Evolutionary conservation across 2,329 filamentous ascomycete genomes (phyloP).

Genomic region (Arachnopeziza araneosa): DNA sequence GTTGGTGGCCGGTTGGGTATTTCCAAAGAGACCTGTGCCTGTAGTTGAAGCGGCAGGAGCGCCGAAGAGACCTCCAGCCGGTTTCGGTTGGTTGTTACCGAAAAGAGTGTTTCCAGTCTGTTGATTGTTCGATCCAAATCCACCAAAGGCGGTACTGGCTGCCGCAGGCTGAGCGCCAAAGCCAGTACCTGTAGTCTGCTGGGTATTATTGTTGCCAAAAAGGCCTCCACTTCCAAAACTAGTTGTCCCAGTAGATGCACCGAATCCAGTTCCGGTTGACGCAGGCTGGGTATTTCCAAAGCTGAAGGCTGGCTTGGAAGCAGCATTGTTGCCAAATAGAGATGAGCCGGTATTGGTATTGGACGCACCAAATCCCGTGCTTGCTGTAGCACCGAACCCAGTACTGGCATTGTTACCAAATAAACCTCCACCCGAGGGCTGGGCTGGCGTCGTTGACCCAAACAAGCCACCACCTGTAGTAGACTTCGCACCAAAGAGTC

Average conservation of each 20-base stretch:
- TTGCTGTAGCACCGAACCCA: constrained; percentile 34
- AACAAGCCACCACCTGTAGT: constrained; percentile 35
- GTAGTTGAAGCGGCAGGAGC: constrained; percentile 25
- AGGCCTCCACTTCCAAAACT: constrained; percentile 29
- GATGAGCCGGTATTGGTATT: constrained; percentile 25
- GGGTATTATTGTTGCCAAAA: constrained; percentile 33
- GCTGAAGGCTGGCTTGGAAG: constrained; percentile 33
- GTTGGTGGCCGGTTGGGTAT: constrained; percentile 27
- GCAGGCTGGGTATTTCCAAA: constrained; percentile 23
- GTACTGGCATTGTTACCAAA: constrained; percentile 28
- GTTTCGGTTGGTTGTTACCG: constrained; percentile 34
- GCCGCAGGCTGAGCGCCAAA: constrained; percentile 41
- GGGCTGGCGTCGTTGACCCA: constrained; percentile 27
- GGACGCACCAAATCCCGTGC: constrained; percentile 26
- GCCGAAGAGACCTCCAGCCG: constrained; percentile 40
- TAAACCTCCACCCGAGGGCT: constrained; percentile 13
- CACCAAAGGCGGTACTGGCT: constrained; percentile 33
- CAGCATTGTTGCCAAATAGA: constrained; percentile 31
- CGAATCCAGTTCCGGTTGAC: constrained; percentile 23
- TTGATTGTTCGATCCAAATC: constrained; percentile 36
- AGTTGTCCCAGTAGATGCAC: constrained; percentile 18
- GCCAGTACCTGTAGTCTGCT: constrained; percentile 23
- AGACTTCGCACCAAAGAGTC: constrained; percentile 37
- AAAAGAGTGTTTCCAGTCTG: constrained; percentile 34
- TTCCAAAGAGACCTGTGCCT: constrained; percentile 35